These are phyloP conservation scores for Pythium apleroticum DNA, from an alignment of 352 stramenopile species.

Conservation along the genomic window DNA sequence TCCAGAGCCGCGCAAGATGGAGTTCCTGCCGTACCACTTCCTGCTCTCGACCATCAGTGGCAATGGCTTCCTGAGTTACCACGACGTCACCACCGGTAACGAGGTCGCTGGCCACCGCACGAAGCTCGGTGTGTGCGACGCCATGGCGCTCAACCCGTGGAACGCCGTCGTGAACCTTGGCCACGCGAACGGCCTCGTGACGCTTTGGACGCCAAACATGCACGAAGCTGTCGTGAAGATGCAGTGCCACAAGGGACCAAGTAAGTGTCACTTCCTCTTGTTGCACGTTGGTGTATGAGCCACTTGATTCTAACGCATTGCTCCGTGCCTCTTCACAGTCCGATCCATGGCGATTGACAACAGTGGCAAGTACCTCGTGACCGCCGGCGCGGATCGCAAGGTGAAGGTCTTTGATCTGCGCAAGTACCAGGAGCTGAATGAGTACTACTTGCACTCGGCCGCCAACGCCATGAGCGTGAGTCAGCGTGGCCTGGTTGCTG, in stretches of 20 bases:
- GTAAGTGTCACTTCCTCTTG: conserved; percentile 64
- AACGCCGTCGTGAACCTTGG: conserved; percentile 97
- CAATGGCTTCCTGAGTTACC: conserved; percentile 91
- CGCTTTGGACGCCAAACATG: conserved; percentile 97
- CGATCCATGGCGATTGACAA: conserved; percentile 92
- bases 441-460: conserved; percentile 89
- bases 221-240: conserved; percentile 95
- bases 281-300: conserved; percentile 1
- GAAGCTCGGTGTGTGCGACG: conserved; percentile 90
- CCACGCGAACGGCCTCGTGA: conserved; percentile 97
- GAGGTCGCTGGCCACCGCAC: conserved; percentile 92
- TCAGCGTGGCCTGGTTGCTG: conserved; percentile 93
- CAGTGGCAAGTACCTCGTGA: conserved; percentile 96
- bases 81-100: conserved; percentile 95
- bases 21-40: conserved; percentile 99
- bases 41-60: conserved; percentile 95
- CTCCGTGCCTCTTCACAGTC: conserved; percentile 40
- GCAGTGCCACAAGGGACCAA: conserved; percentile 94
- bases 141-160: conserved; percentile 95
- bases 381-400: conserved; percentile 92
- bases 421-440: conserved; percentile 95
- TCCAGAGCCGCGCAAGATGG: conserved; percentile 89
- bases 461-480: conserved; percentile 94
- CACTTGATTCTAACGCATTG: not conserved
- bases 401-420: conserved; percentile 98